phyloP scores from a whole-genome alignment of 2,329 filamentous ascomycete species.

The Sclerotinia trifoliorum region DNA sequence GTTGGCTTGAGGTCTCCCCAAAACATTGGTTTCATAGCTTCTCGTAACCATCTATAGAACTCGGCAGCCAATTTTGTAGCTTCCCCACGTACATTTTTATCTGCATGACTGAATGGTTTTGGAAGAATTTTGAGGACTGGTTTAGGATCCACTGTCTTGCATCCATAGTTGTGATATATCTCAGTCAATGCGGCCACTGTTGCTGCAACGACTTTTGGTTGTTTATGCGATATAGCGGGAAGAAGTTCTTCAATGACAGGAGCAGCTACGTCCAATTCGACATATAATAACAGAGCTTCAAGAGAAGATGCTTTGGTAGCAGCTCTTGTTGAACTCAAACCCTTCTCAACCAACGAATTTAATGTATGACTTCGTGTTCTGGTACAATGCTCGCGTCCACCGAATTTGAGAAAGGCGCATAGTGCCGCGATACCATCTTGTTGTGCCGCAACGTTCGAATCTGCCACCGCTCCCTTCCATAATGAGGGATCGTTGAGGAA shows the following conservation, averaged over 20 bases:
- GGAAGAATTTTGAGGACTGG: constrained; percentile 83
- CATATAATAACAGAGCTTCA: constrained; percentile 82
- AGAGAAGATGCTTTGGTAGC: constrained; percentile 84
- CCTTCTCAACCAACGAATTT: constrained; percentile 83
- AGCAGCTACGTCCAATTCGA: constrained; percentile 83
- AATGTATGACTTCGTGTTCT: constrained; percentile 75
- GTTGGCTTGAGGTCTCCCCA: constrained; percentile 95
- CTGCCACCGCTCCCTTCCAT: constrained; percentile 89
- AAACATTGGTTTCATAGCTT: constrained; percentile 97
- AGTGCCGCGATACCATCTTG: constrained; percentile 86
- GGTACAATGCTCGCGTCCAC: constrained; percentile 73
- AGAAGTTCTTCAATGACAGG: constrained; percentile 90
- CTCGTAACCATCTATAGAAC: constrained; percentile 93
- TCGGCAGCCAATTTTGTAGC: constrained; percentile 90
- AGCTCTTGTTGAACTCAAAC: constrained; percentile 80
- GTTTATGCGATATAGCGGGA: constrained; percentile 79
- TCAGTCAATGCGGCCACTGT: constrained; percentile 74
- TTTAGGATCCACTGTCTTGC: constrained; percentile 91
- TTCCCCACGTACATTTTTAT: constrained; percentile 96
- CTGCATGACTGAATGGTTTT: constrained; percentile 90
- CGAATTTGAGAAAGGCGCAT: constrained; percentile 90
- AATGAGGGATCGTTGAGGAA: constrained; percentile 81
- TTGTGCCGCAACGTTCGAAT: constrained; percentile 96
- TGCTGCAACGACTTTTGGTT: constrained; percentile 81
- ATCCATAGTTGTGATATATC: constrained; percentile 92